Evolutionary conservation across 208 protist species (phyloP).

Genomic region (Zelonia costaricensis): DNA sequence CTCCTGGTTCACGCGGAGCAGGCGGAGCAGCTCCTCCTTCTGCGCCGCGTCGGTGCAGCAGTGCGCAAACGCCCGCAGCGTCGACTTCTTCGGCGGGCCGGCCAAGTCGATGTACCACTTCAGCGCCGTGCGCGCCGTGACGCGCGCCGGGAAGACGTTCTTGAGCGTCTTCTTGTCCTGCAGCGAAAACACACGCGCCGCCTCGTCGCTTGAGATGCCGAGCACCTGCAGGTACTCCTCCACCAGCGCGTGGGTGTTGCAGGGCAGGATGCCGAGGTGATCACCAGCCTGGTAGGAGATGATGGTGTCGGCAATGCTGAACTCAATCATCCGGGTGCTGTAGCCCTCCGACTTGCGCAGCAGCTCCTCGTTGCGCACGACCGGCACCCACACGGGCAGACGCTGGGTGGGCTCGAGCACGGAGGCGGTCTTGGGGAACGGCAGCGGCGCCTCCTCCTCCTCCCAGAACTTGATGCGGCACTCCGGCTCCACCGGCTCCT

Average conservation of each 20-base stretch:
- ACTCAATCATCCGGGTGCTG: slow-evolving; percentile 88
- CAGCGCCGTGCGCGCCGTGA: slow-evolving; percentile 76
- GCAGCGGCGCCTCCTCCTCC: slow-evolving; percentile 62
- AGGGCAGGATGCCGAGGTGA: slow-evolving; percentile 94
- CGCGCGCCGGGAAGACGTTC: slow-evolving; percentile 85
- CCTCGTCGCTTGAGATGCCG: slow-evolving; percentile 49
- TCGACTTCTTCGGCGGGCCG: slow-evolving; percentile 87
- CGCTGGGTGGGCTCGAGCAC: slow-evolving; percentile 89
- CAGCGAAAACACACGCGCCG: slow-evolving; percentile 77
- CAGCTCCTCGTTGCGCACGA: slow-evolving; percentile 77
- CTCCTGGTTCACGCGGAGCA: slow-evolving; percentile 74
- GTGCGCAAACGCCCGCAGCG: slow-evolving; percentile 87
- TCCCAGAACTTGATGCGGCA: slow-evolving; percentile 87
- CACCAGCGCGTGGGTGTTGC: slow-evolving; percentile 88
- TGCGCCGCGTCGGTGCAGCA: slow-evolving; percentile 73
- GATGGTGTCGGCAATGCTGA: slow-evolving; percentile 81
- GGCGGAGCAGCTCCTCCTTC: slow-evolving; percentile 72
- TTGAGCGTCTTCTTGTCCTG: slow-evolving; percentile 87
- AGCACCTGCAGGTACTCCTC: slow-evolving; percentile 72
- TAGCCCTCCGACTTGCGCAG: slow-evolving; percentile 35
- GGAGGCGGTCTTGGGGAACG: slow-evolving; percentile 88
- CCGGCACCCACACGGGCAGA: slow-evolving; percentile 77
- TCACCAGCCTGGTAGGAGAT: slow-evolving; percentile 95
- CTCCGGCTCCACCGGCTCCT: slow-evolving; percentile 80
- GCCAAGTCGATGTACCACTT: slow-evolving; percentile 93